A percentile compares a stretch with the other conserved stretches of the same genome.
phyloP scores from a whole-genome alignment of 345 rosid genomes.

The Pseudoturritis turrita region DNA sequence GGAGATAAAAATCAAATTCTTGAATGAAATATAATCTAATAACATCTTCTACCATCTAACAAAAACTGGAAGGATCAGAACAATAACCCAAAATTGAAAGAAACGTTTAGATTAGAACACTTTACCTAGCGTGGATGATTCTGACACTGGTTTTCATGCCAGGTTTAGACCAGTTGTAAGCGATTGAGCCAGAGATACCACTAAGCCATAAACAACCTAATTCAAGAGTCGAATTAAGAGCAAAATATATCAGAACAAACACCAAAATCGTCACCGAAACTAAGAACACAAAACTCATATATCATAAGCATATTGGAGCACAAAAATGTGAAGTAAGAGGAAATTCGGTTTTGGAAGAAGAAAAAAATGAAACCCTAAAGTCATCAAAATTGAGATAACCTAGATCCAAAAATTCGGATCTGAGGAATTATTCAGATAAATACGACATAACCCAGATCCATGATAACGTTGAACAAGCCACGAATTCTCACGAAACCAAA shows the following conservation, averaged over 20 bases:
- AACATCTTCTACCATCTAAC: not conserved
- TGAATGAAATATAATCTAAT: not conserved
- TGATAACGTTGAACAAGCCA: not conserved
- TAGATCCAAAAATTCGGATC: not conserved
- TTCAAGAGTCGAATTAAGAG: not conserved
- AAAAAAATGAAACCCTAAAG: not conserved
- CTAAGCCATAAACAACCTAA: conserved; percentile 86
- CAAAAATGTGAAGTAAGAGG: not conserved
- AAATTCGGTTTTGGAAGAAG: not conserved
- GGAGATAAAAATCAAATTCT: not conserved
- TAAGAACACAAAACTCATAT: not conserved
- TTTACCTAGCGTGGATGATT: conserved; percentile 90
- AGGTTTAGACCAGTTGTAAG: conserved; percentile 95
- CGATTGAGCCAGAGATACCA: conserved; percentile 80
- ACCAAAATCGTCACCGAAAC: not conserved
- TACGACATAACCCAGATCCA: not conserved
- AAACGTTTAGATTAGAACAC: not conserved
- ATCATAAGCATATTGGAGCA: not conserved
- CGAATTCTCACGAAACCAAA: not conserved
- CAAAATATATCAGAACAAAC: not conserved
- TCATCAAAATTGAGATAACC: not conserved
- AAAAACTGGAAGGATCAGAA: no score
- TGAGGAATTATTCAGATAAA: not conserved
- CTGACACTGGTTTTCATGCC: conserved; percentile 94
- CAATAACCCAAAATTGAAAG: not conserved